A percentile compares a stretch with the other conserved stretches of the same genome.
phyloP scores from a whole-genome alignment of 2,329 filamentous ascomycete species.

The Neodidymelliopsis sp. region DNA sequence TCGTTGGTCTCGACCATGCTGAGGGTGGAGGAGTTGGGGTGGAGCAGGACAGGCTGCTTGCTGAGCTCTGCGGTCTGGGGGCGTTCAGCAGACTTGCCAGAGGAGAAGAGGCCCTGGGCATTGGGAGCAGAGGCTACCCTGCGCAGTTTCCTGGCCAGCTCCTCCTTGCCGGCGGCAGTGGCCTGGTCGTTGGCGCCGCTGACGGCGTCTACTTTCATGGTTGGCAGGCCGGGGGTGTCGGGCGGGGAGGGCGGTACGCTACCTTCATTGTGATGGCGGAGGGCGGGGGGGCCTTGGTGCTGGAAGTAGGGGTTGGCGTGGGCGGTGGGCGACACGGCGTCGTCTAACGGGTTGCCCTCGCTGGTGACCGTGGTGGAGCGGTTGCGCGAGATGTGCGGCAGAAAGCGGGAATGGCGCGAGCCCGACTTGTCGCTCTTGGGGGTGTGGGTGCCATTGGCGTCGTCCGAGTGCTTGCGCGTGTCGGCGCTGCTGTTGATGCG shows the following conservation, averaged over 20 bases:
- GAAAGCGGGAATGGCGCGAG: conserved; percentile 86
- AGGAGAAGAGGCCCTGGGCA: conserved; percentile 85
- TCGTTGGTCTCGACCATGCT: conserved; percentile 60
- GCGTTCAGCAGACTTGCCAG: conserved; percentile 60
- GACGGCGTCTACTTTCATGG: conserved; percentile 70
- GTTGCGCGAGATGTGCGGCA: conserved; percentile 85
- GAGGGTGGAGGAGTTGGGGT: conserved; percentile 60
- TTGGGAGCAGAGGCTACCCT: conserved; percentile 97
- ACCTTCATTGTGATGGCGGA: conserved; percentile 93
- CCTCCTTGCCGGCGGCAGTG: conserved; percentile 85
- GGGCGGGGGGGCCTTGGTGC: conserved; percentile 90
- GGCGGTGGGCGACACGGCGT: conserved; percentile 87
- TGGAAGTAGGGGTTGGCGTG: conserved; percentile 97
- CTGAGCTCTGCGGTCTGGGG: conserved; percentile 86
- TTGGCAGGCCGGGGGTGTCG: conserved; percentile 77
- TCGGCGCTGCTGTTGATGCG: conserved; percentile 66
- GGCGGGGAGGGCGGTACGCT: conserved; percentile 93
- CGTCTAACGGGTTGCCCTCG: conserved; percentile 89
- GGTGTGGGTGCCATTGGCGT: conserved; percentile 47
- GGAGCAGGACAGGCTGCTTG: conserved; percentile 76
- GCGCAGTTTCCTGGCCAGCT: conserved; percentile 88
- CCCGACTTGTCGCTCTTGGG: conserved; percentile 70
- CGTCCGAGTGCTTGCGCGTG: conserved; percentile 49
- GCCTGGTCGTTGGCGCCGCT: conserved; percentile 70
- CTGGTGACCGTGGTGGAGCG: conserved; percentile 90